Evolutionary conservation across 805 yeast genomes (phyloP).

Genomic region (Schizosaccharomyces osmophilus): DNA sequence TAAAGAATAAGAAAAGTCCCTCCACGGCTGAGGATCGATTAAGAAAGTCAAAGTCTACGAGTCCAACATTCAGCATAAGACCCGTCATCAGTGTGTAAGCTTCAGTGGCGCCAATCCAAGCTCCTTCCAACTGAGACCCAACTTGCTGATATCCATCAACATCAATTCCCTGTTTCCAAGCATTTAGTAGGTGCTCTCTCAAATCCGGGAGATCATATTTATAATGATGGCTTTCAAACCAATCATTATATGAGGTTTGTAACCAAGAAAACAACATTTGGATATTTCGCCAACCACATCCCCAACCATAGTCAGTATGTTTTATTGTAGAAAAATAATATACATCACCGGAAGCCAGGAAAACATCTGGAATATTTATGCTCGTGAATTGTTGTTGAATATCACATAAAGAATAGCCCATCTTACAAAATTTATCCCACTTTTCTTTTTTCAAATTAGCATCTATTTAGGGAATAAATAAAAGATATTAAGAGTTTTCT

Average conservation of each 20-base stretch:
- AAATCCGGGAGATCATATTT: neutral
- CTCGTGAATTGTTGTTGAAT: neutral
- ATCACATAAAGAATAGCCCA: neutral
- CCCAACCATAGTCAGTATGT: neutral
- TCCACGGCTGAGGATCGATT: neutral
- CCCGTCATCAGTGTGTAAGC: neutral
- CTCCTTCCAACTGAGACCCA: neutral
- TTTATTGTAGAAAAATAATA: neutral
- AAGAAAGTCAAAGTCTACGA: neutral
- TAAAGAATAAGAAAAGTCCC: neutral
- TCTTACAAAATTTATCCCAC: no score
- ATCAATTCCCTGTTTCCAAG: neutral
- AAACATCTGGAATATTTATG: neutral
- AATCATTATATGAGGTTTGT: neutral
- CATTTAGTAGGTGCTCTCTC: neutral
- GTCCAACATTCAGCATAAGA: neutral
- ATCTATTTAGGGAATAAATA: no score
- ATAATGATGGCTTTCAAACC: neutral
- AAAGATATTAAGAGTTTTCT: no score
- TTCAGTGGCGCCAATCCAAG: neutral
- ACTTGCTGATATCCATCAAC: neutral
- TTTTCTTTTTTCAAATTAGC: no score
- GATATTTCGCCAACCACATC: conserved; percentile 1
- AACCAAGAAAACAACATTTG: conserved; percentile 1
- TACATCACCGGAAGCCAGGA: neutral